Conservation (phyloP, 805 yeast genomes). For the Soucietia sequanensis region DNA sequence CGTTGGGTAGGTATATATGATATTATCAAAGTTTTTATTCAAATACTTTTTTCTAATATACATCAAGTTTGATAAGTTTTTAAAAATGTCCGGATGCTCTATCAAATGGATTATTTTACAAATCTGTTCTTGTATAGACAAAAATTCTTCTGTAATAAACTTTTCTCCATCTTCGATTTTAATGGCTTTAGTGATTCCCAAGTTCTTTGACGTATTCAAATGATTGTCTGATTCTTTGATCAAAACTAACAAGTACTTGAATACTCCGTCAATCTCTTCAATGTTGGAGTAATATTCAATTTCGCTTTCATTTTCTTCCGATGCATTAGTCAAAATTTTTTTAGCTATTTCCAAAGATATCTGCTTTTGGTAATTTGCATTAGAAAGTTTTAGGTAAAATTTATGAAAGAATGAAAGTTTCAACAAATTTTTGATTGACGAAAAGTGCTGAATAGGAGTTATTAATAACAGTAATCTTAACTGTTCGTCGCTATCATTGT, state of each 20-base stretch:
- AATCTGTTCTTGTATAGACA: slow-evolving; percentile 55
- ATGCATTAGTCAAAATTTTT: slow-evolving; percentile 43
- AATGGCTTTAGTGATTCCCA: slow-evolving; percentile 38
- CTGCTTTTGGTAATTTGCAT: slow-evolving; percentile 48
- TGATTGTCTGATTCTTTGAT: slow-evolving; percentile 38
- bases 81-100: slow-evolving; percentile 45
- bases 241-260: slow-evolving; percentile 56
- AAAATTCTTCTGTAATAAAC: slow-evolving; percentile 34
- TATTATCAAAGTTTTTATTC: slow-evolving; percentile 52
- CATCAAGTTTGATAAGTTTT: slow-evolving; percentile 30
- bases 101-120: slow-evolving; percentile 71
- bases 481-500: slow-evolving; percentile 25
- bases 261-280: slow-evolving; percentile 58
- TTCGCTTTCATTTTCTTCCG: slow-evolving; percentile 23
- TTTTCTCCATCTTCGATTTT: slow-evolving; percentile 27
- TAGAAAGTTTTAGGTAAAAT: slow-evolving; percentile 52
- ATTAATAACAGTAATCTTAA: slow-evolving; percentile 47
- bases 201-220: slow-evolving; percentile 33
- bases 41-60: slow-evolving; percentile 45
- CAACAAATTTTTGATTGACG: slow-evolving; percentile 39
- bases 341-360: slow-evolving; percentile 63
- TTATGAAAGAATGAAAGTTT: slow-evolving; percentile 49
- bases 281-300: slow-evolving; percentile 24
- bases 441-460: slow-evolving; percentile 48
- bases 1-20: slow-evolving; percentile 73